phyloP scores from a whole-genome alignment of 768 basidiomycete species.

The Serendipita indica region DNA sequence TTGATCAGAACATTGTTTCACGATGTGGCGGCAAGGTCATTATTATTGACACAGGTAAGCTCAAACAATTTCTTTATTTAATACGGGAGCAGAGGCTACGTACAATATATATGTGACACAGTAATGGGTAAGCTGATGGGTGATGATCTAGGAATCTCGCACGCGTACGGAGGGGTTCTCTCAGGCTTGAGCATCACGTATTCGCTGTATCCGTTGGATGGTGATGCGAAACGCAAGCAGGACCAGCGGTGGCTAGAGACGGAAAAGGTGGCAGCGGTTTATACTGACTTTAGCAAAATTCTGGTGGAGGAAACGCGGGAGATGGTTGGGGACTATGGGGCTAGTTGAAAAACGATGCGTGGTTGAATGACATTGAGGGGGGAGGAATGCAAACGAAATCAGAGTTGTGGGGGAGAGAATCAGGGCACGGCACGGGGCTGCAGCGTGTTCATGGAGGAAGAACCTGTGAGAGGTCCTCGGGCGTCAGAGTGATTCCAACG shows the following conservation, averaged over 20 bases:
- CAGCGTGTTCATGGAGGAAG: slow-evolving; percentile 7
- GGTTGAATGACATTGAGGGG: neutral
- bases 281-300: slow-evolving; percentile 23
- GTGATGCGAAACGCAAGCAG: slow-evolving; percentile 5
- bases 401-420: neutral
- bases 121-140: neutral
- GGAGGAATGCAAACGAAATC: neutral
- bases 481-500: neutral
- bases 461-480: slow-evolving; percentile 1
- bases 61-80: neutral
- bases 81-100: neutral
- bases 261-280: slow-evolving; percentile 25
- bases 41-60: slow-evolving; percentile 82
- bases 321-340: slow-evolving; percentile 16
- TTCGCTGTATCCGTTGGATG: slow-evolving; percentile 47
- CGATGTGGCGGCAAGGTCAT: slow-evolving; percentile 86
- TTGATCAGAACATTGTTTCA: slow-evolving; percentile 52
- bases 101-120: neutral
- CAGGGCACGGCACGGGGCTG: neutral
- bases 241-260: slow-evolving; percentile 22
- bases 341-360: neutral
- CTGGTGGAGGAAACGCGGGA: slow-evolving; percentile 19
- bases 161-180: slow-evolving; percentile 85
- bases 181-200: slow-evolving; percentile 83
- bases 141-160: slow-evolving; percentile 62